Conservation (phyloP, 2,329 filamentous ascomycete species). For the Fusarium hainanense region DNA sequence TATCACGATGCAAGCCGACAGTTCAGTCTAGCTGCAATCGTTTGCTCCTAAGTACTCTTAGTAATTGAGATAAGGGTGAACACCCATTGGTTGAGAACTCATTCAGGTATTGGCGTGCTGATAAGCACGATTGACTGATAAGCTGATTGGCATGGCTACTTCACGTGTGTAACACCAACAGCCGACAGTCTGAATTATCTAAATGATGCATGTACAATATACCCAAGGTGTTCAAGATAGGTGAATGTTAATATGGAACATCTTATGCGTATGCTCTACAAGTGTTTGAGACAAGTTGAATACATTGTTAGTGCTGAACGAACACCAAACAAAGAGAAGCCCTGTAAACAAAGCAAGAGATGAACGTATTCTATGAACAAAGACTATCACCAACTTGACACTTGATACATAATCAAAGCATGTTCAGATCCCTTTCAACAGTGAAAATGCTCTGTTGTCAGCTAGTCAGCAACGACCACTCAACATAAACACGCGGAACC, state of each 20-base stretch:
- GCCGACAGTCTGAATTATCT: accelerated
- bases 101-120: not conserved
- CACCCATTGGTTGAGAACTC: not conserved
- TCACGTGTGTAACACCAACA: accelerated
- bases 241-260: not conserved
- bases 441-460: not conserved
- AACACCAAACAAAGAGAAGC: not conserved
- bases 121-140: not conserved
- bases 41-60: not conserved
- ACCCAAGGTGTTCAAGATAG: not conserved
- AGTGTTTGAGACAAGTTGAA: not conserved
- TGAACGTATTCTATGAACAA: not conserved
- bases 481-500: not conserved
- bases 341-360: accelerated
- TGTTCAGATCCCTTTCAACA: not conserved
- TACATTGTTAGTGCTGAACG: not conserved
- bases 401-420: not conserved
- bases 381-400: not conserved
- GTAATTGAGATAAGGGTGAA: not conserved
- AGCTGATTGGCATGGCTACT: not conserved
- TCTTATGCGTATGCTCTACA: accelerated
- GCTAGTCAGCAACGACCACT: not conserved
- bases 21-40: not conserved
- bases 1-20: not conserved
- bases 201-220: accelerated